Evolutionary conservation across 2,329 filamentous ascomycete species (phyloP).

Genomic region (Trichoderma atrobrunneum): DNA sequence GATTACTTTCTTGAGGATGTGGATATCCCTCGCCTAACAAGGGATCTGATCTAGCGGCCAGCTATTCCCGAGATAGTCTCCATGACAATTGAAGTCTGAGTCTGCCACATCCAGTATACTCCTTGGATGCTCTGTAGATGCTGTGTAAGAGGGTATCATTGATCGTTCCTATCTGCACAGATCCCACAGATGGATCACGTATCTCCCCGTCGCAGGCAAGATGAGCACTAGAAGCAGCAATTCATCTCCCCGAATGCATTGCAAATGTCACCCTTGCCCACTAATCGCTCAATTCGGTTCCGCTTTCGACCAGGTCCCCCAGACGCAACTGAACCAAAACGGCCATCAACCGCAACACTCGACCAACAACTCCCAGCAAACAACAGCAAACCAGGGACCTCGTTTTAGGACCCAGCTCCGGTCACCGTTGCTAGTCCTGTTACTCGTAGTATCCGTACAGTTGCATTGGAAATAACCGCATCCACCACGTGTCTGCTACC

Average conservation of each 20-base stretch:
- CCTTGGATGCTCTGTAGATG: not conserved
- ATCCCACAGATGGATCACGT: not conserved
- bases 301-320: not conserved
- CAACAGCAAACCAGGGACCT: not conserved
- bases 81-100: not conserved
- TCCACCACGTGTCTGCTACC: not conserved
- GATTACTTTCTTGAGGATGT: not conserved
- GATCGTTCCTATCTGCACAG: not conserved
- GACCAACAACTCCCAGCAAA: not conserved
- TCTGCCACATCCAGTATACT: not conserved
- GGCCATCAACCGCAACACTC: not conserved
- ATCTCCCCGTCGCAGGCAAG: not conserved
- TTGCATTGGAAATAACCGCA: not conserved
- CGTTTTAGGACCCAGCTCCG: not conserved
- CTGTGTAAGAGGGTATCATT: not conserved
- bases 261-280: not conserved
- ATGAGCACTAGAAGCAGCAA: not conserved
- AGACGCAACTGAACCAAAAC: not conserved
- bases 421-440: not conserved
- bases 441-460: too few relatives aligned
- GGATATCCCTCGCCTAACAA: not conserved
- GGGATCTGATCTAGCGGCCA: not conserved
- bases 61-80: not conserved
- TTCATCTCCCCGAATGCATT: not conserved
- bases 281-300: not conserved